Conservation (phyloP, 177 flowering plant species). For the Vitis hybrid region DNA sequence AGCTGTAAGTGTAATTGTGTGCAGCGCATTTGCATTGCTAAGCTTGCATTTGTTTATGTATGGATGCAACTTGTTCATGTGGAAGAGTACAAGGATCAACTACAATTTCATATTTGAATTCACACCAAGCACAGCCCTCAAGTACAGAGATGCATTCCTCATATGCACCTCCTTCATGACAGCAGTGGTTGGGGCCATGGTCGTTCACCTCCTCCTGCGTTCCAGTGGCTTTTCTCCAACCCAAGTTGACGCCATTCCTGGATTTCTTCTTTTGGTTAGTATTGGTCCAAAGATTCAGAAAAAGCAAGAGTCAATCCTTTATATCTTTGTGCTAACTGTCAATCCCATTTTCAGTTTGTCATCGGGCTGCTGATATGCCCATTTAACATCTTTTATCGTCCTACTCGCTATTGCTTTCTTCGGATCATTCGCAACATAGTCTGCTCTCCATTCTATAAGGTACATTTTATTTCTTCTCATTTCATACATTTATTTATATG, state of each 20-base stretch:
- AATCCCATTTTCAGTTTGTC: slow-evolving; percentile 45
- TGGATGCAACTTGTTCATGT: slow-evolving; percentile 90
- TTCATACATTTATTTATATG: too few species aligned
- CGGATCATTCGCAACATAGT: slow-evolving; percentile 80
- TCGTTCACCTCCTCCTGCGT: slow-evolving; percentile 72
- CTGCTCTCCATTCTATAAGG: slow-evolving; percentile 94
- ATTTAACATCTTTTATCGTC: slow-evolving; percentile 73
- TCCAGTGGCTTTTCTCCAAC: slow-evolving; percentile 51
- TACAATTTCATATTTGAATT: slow-evolving; percentile 96
- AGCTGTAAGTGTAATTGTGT: slow-evolving; percentile 4
- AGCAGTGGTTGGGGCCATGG: slow-evolving; percentile 82
- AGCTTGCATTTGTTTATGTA: slow-evolving; percentile 95
- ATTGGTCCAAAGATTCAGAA: background rate
- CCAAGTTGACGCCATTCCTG: slow-evolving; percentile 83
- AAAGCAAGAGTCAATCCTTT: too few species aligned
- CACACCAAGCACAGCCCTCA: slow-evolving; percentile 67
- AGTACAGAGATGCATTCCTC: slow-evolving; percentile 86
- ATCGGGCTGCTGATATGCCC: slow-evolving; percentile 70
- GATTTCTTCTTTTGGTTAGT: slow-evolving; percentile 70
- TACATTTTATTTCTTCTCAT: slow-evolving; percentile 12
- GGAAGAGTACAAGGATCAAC: slow-evolving; percentile 91
- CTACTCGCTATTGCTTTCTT: slow-evolving; percentile 81
- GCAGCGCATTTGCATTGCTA: slow-evolving; percentile 82
- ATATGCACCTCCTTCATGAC: slow-evolving; percentile 90
- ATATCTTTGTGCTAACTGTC: background rate